Evolutionary conservation across 148 eudicot species (phyloP).

Genomic region (Rhododendron molle): DNA sequence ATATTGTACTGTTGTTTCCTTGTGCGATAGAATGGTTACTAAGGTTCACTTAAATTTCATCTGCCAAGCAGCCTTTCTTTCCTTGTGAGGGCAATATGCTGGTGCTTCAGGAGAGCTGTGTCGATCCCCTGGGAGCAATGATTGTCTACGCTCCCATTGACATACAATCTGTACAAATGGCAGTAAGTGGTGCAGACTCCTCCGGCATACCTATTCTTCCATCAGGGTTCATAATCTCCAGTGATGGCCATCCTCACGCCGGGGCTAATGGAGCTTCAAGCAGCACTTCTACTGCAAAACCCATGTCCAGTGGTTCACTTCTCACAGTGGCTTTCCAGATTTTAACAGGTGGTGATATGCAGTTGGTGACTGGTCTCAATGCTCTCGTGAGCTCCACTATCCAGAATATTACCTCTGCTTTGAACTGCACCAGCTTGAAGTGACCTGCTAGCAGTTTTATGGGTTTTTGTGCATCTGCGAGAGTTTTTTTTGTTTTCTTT

Average conservation of each 20-base stretch:
- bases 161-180: neutral
- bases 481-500: neutral
- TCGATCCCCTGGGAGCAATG: conserved; percentile 28
- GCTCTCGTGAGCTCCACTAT: conserved; percentile 19
- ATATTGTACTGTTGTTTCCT: neutral
- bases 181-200: conserved; percentile 24
- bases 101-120: conserved; percentile 43
- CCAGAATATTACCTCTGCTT: conserved; percentile 20
- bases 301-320: conserved; percentile 33
- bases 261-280: neutral
- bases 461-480: neutral
- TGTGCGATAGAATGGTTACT: neutral
- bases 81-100: conserved; percentile 17
- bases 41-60: neutral
- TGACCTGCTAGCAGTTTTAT: neutral
- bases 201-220: conserved; percentile 35
- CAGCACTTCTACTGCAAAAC: conserved; percentile 13
- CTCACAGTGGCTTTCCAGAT: conserved; percentile 41
- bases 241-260: conserved; percentile 21
- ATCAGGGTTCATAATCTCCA: conserved; percentile 39
- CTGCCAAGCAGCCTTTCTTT: conserved; percentile 26
- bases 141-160: conserved; percentile 44
- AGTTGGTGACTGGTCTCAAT: conserved; percentile 12
- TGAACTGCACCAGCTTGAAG: neutral
- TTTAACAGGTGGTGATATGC: conserved; percentile 10